A percentile compares a stretch with the other conserved stretches of the same genome.
phyloP scores from a whole-genome alignment of 495 filamentous ascomycete genomes.

The Penicillium argentinense region DNA sequence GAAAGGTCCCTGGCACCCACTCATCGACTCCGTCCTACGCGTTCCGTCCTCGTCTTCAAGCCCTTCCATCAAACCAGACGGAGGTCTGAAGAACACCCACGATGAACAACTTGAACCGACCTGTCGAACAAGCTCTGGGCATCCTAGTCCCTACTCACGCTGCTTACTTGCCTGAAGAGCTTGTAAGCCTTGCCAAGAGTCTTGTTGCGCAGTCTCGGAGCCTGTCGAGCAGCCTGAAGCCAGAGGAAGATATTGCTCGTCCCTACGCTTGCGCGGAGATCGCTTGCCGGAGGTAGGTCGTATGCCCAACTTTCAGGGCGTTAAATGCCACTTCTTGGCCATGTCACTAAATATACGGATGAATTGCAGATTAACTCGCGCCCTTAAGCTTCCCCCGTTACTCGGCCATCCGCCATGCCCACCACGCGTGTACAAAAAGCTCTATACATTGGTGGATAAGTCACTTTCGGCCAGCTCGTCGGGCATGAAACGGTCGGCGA shows the following conservation, averaged over 20 bases:
- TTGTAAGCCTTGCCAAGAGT: conserved; percentile 73
- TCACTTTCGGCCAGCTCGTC: conserved; percentile 53
- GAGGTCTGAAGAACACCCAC: conserved; percentile 6
- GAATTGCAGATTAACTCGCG: conserved; percentile 66
- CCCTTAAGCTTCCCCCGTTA: conserved; percentile 81
- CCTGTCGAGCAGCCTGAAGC: conserved; percentile 74
- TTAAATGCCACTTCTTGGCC: no score
- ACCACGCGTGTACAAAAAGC: conserved; percentile 78
- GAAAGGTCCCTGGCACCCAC: no score
- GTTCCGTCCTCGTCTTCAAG: no score
- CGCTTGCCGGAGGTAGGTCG: conserved; percentile 74
- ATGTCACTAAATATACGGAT: no score
- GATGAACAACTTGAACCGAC: conserved; percentile 60
- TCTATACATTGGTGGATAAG: conserved; percentile 77
- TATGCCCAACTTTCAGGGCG: no score
- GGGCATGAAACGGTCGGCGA: conserved; percentile 32
- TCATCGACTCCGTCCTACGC: no score
- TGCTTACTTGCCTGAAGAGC: conserved; percentile 67
- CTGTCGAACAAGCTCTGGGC: conserved; percentile 72
- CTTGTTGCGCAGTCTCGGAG: conserved; percentile 85
- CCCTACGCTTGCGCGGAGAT: conserved; percentile 89
- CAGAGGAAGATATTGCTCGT: conserved; percentile 85
- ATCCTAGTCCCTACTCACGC: conserved; percentile 78
- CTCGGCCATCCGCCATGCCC: conserved; percentile 79
- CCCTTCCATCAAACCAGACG: not conserved